Evolutionary conservation across 1,139 yeast species (phyloP).

Genomic region (Suhomyces kunorum): DNA sequence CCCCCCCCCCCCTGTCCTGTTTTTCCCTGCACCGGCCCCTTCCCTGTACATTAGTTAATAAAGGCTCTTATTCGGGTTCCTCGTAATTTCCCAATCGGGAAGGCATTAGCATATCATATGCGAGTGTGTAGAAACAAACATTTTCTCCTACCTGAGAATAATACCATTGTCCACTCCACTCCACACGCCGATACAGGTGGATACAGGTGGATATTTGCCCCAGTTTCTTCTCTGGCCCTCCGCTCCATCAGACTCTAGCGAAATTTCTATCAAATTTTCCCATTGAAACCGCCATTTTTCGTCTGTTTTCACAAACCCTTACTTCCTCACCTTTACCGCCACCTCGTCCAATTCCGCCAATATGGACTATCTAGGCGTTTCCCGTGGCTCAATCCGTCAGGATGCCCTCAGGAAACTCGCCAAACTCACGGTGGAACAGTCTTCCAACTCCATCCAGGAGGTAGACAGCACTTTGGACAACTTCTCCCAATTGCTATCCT

Average conservation of each 20-base stretch:
- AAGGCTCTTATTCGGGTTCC: constrained; percentile 7
- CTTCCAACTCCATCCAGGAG: constrained; percentile 10
- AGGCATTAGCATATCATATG: too few relatives aligned
- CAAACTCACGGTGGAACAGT: constrained; percentile 30
- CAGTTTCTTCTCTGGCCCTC: too few relatives aligned
- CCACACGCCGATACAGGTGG: not conserved
- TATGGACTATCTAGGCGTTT: constrained; percentile 45
- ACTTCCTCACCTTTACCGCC: not conserved
- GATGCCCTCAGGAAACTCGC: constrained; percentile 55
- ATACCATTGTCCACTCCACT: not conserved
- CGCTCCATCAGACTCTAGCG: not conserved
- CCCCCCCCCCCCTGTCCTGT: constrained; percentile 1
- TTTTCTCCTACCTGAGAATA: too few relatives aligned
- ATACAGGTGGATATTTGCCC: too few relatives aligned
- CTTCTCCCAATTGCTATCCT: constrained; percentile 28
- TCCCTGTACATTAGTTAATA: constrained; percentile 13
- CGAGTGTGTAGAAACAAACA: too few relatives aligned
- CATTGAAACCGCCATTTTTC: not conserved
- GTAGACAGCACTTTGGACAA: constrained; percentile 20
- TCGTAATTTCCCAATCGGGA: constrained; percentile 3
- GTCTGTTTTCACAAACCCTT: not conserved
- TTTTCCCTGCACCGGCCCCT: too few relatives aligned
- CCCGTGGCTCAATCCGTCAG: constrained; percentile 53
- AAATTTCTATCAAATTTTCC: not conserved
- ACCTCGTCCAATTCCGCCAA: not conserved